Evolutionary conservation across 2,329 filamentous ascomycete genomes (phyloP), one percentile per base, ranked within the genome.

Genomic region (Trichoderma simmonsii): DNA sequence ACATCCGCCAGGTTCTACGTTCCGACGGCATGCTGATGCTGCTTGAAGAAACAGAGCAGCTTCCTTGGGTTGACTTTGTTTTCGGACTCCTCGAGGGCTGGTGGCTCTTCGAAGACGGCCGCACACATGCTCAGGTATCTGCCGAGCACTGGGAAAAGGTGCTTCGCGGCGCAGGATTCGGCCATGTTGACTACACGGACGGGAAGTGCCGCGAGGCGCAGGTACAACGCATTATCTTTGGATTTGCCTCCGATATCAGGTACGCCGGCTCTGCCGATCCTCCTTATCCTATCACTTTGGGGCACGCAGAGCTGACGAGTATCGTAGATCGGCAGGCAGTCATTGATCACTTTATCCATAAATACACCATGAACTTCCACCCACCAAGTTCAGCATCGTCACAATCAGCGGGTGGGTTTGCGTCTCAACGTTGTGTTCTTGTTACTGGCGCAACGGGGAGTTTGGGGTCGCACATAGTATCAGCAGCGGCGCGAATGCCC

Each of bases 61-160:
- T 71, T 4, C 73, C 64, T 30, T 80, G 78, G 76, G 73, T 80
- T 11, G 78, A 82, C 63, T 30, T 82, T 0, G 75, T 80, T 6
- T 80, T 78, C 59, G 81, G 80, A 1, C 72, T 79, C 3, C 73
- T 82, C 0, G 81, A 82, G 11, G 81, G 81, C 3, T 82, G 80
- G 81, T 81, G 80, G 80, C 69, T 78, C 1, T 79, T 74, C 59
- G 69, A 75, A 26, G 74, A 75, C 56, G 73, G 66, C n/a, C 61
- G 73, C 1, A 26, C n/a, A 3, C 64, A 75, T 26, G 74, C 72
- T 8, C 12, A 75, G 5, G 43, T 34, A 18, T 43, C 57, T 9
- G 74, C 74, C 48, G 18, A 21, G n/a, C n/a, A 26, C 9, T 75
- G 74, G 74, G 34, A 74, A 63, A 60, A 12, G 24, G 69, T 69